phyloP scores from a whole-genome alignment of 768 basidiomycete genomes.

The Kwoniella shandongensis region DNA sequence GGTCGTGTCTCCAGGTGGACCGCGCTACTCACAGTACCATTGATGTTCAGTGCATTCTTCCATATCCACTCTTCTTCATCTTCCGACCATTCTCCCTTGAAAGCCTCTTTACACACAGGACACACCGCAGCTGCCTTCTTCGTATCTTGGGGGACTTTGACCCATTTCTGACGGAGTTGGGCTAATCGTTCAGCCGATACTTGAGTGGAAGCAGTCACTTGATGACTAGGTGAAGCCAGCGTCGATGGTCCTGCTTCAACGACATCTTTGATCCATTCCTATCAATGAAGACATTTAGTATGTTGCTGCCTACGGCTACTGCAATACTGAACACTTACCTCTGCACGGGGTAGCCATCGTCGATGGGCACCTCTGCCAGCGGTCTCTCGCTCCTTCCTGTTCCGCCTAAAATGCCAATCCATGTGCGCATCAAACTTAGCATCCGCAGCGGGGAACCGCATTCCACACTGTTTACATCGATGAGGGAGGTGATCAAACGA shows the following conservation, averaged over 20 bases:
- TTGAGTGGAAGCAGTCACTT: slow-evolving; percentile 54
- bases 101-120: slow-evolving; percentile 91
- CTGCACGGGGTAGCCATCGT: slow-evolving; percentile 80
- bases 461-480: slow-evolving; percentile 91
- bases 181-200: slow-evolving; percentile 70
- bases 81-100: slow-evolving; percentile 88
- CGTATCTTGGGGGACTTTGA: slow-evolving; percentile 72
- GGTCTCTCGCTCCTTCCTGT: slow-evolving; percentile 59
- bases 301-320: slow-evolving; percentile 13
- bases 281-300: slow-evolving; percentile 5
- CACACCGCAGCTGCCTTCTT: slow-evolving; percentile 84
- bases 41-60: slow-evolving; percentile 82
- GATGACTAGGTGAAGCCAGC: slow-evolving; percentile 1
- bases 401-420: slow-evolving; percentile 95
- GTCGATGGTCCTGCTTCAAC: slow-evolving; percentile 42
- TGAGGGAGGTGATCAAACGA: slow-evolving; percentile 62
- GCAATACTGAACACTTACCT: slow-evolving; percentile 60
- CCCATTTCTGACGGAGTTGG: slow-evolving; percentile 65
- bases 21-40: slow-evolving; percentile 64
- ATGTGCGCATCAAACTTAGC: slow-evolving; percentile 80
- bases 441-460: slow-evolving; percentile 80
- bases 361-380: slow-evolving; percentile 81
- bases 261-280: slow-evolving; percentile 86
- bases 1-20: neutral
- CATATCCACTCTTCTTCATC: slow-evolving; percentile 99